Conservation (phyloP, 2,329 filamentous ascomycete species). For the Fusarium mundagurra region DNA sequence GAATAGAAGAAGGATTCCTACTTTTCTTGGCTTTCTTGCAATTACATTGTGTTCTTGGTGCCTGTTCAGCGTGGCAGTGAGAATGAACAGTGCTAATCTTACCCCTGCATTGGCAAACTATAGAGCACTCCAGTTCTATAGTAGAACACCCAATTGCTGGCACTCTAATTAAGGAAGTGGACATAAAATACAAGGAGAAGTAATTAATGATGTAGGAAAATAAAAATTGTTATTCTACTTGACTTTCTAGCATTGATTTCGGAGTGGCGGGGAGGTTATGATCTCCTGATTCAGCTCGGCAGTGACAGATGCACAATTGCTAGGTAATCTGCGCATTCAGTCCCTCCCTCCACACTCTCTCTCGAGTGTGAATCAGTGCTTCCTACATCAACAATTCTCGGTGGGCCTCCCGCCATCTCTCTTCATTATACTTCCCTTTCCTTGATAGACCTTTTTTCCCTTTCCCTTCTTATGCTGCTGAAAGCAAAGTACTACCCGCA, state of each 20-base stretch:
- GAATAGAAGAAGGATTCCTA: not conserved
- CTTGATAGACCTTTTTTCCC: not conserved
- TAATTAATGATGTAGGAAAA: not conserved
- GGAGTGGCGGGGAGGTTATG: not conserved
- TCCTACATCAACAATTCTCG: not conserved
- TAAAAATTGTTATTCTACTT: not conserved
- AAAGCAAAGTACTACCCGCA: not conserved
- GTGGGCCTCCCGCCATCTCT: not conserved
- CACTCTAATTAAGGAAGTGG: not conserved
- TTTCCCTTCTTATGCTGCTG: not conserved
- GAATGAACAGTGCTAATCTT: not conserved
- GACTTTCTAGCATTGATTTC: not conserved
- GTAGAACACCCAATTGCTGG: not conserved
- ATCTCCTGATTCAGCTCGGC: not conserved
- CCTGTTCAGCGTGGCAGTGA: not conserved
- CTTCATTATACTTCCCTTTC: not conserved
- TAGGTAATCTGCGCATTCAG: not conserved
- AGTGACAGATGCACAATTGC: not conserved
- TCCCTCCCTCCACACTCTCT: not conserved
- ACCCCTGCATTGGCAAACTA: not conserved
- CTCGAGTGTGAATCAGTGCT: slow-evolving; percentile 19
- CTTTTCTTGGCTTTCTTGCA: not conserved
- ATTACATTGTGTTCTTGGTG: not conserved
- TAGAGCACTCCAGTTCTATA: not conserved
- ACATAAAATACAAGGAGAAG: not conserved